Evolutionary conservation across 345 rosid species (phyloP).

Genomic region (Dimocarpus longan): DNA sequence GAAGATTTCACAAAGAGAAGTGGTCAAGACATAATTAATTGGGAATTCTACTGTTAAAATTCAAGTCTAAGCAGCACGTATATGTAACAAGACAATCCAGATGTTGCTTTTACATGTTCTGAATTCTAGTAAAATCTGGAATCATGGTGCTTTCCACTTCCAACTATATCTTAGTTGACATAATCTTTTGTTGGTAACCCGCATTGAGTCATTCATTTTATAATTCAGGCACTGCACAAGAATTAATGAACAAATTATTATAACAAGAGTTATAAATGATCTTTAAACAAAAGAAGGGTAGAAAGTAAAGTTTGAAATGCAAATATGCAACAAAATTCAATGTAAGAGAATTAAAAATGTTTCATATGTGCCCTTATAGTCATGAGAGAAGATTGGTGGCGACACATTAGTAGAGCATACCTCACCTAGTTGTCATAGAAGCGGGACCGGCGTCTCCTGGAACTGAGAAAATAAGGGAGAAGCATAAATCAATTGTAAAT

Average conservation of each 20-base stretch:
- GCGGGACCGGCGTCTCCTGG: slow-evolving; percentile 74
- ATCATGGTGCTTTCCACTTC: slow-evolving; percentile 13
- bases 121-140: slow-evolving; percentile 15
- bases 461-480: slow-evolving; percentile 47
- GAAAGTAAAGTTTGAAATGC: neutral
- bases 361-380: no score
- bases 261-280: no score
- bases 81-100: slow-evolving; percentile 21
- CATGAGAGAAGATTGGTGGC: neutral
- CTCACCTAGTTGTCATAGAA: slow-evolving; percentile 76
- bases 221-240: slow-evolving; percentile 17
- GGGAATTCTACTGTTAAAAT: slow-evolving; percentile 16
- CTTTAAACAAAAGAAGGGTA: no score
- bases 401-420: slow-evolving; percentile 13
- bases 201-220: slow-evolving; percentile 8
- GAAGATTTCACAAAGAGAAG: slow-evolving; percentile 12
- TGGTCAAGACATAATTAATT: slow-evolving; percentile 13
- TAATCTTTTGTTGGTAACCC: neutral
- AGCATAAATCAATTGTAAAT: slow-evolving; percentile 12
- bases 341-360: neutral
- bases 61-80: slow-evolving; percentile 30
- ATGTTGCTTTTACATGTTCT: slow-evolving; percentile 25
- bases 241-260: no score
- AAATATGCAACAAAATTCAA: neutral
- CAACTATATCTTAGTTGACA: neutral